Base-by-base conservation (phyloP, 805 yeast species). In the Saturnispora sekii region DNA sequence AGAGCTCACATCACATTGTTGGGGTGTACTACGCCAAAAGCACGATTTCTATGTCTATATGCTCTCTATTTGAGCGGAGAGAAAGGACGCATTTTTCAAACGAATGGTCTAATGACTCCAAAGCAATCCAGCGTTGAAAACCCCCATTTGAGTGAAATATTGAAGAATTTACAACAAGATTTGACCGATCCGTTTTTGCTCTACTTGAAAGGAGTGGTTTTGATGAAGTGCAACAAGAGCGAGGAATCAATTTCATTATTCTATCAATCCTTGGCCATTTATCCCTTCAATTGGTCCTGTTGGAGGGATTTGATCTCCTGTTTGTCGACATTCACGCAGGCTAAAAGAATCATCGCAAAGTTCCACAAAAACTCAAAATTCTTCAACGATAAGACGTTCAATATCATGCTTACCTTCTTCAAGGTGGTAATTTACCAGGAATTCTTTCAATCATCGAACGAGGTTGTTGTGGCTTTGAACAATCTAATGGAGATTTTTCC, bases 271-370 rank as follows among this genome's bases (percentile, higher is more conserved):
- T 57, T 90, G 11, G 66, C 72, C 18, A 41, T 71, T 28, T 87
- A 81, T 53, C 95, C 97, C 0, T 84, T 72, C 60, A 90, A 90
- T 60, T 93, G 98, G 98, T 76, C 89, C 44, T 83, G 93, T 47
- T 93, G 97, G 97, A 70, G 73, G 46, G 97, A 90, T 57, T 67
- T 93, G 34, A 65, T 78, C 10, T 66, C 76, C 4, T 77, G 85
- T 43, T 63, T 86, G 28, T 62, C 74, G 7, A 72, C 77, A 29
- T 70, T 78, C 44, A 83, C 81, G 48, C 84, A 83, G 44, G 81
- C 86, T 0, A 46, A 66, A 40, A 52, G 55, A 43, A 55, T 72
- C 49, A 50, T 69, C 35, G 57, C 64, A 49, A 62, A 66, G 51
- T 57, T 71, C 50, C 59, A 67, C 38, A 56, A 61, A n/a, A 58